Evolutionary conservation across 2,329 filamentous ascomycete species (phyloP), one percentile per base, ranked within the genome.

Genomic region (Hymenoscyphus albidus): DNA sequence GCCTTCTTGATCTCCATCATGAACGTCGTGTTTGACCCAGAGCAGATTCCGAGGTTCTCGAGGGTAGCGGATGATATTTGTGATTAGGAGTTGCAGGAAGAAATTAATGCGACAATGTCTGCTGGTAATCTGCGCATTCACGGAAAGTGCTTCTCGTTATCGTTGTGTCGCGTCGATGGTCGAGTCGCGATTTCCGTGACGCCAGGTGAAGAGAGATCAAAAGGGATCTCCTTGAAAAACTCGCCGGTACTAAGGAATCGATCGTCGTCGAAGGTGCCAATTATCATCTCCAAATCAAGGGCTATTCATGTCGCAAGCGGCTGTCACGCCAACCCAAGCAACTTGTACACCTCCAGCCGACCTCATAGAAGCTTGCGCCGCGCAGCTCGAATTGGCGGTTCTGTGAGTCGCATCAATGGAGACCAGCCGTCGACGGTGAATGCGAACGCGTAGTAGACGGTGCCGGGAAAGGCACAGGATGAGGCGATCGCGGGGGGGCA

Each of bases 281-380:
- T 63, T 67, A 62, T 69, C 65, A 59, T 65, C 59, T 61, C 58
- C 38, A 58, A 63, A 62, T 72, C 68, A 73, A 65, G 68, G 68
- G 64, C 65, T 64, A 61, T 58, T 65, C 71, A 72, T 73, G 70
- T 72, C 70, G 70, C 70, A 69, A 67, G 62, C 51, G 66, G 44
- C 62, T 56, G 42, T 64, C 63, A 51, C 58, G 31, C 62, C 63
- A 57, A 57, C 62, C 64, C 63, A 63, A 55, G 57, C 22, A 62
- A 57, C 22, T 40, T 65, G 65, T 65, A 51, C 44, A 51, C 44
- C 44, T 27, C 44, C 44, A 51, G 65, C 35, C 68, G 56, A 60
- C 64, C 58, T 65, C 67, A 71, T 66, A 66, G 65, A 69, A 66
- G 60, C 14, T 57, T 60, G 62, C 67, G 67, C 64, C 60, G 58